These are phyloP conservation scores for Rhodosporidiobolus odoratus DNA, from an alignment of 768 basidiomycete genomes.

Conservation along the genomic window DNA sequence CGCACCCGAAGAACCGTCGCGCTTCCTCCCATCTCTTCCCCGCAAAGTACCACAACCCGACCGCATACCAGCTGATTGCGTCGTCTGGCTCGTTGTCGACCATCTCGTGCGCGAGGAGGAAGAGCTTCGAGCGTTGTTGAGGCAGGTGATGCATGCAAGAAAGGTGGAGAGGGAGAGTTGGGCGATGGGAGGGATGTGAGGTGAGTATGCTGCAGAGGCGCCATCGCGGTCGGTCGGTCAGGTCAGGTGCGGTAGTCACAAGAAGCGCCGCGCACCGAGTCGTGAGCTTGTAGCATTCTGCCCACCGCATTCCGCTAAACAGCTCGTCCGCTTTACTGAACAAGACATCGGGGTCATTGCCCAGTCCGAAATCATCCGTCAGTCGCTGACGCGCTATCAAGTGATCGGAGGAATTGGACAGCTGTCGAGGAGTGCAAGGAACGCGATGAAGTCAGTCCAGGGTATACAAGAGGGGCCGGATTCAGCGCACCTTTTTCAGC, in stretches of 20 bases:
- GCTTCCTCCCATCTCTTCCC: conserved; percentile 83
- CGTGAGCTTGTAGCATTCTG: conserved; percentile 87
- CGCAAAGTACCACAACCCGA: conserved; percentile 91
- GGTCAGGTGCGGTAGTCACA: background rate
- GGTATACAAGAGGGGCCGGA: background rate
- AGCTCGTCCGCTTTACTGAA: conserved; percentile 85
- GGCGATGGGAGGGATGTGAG: conserved; percentile 75
- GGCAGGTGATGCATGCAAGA: conserved; percentile 97
- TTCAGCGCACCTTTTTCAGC: conserved; percentile 62
- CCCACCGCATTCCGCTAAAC: conserved; percentile 82
- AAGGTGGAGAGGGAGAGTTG: conserved; percentile 87
- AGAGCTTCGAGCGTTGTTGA: conserved; percentile 84
- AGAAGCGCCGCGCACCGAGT: conserved; percentile 54
- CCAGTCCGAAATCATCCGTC: conserved; percentile 72
- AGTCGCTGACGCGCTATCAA: conserved; percentile 70
- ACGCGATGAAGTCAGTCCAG: no score
- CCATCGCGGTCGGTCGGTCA: background rate
- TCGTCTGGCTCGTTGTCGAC: conserved; percentile 90
- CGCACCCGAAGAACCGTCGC: conserved; percentile 86
- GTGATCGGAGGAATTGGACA: conserved; percentile 76
- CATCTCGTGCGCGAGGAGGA: conserved; percentile 92
- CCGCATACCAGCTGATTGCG: conserved; percentile 94
- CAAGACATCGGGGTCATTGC: conserved; percentile 87
- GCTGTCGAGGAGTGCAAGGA: conserved; percentile 46
- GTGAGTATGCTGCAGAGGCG: conserved; percentile 64